These are phyloP conservation scores for Fusarium sp. DNA, from an alignment of 2,329 filamentous ascomycete species.

Conservation along the genomic window DNA sequence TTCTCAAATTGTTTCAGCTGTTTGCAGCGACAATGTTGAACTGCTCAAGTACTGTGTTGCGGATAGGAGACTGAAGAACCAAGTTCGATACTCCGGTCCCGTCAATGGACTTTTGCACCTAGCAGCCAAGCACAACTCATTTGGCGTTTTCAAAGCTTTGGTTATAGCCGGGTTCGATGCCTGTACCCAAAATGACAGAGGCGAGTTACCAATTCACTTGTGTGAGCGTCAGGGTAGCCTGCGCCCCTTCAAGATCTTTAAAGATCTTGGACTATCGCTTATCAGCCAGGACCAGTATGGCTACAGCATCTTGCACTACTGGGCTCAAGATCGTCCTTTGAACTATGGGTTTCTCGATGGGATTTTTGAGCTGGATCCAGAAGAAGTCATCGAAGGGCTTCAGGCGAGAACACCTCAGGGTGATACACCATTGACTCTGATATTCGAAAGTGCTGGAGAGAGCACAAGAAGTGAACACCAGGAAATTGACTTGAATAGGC, in stretches of 20 bases:
- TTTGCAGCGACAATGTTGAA: neutral
- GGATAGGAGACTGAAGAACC: neutral
- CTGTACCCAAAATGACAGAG: fast-evolving
- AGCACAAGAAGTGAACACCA: neutral
- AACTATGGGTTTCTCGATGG: neutral
- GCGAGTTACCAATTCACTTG: neutral
- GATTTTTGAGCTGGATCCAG: fast-evolving
- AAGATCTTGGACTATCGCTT: neutral
- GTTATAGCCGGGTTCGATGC: neutral
- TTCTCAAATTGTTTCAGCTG: neutral
- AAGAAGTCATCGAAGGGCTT: neutral
- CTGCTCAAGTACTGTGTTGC: neutral
- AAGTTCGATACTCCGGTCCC: fast-evolving
- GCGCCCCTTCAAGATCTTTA: neutral
- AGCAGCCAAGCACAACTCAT: neutral
- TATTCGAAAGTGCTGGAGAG: neutral
- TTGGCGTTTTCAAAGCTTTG: neutral
- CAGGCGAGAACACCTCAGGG: neutral
- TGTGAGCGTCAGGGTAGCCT: neutral
- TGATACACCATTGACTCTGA: neutral
- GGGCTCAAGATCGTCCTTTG: neutral
- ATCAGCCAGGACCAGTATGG: neutral
- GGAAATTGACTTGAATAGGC: neutral
- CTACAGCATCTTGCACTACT: neutral
- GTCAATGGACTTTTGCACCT: neutral